These are phyloP conservation scores for Sclerotinia borealis DNA, from an alignment of 2,329 filamentous ascomycete genomes.

Conservation along the genomic window DNA sequence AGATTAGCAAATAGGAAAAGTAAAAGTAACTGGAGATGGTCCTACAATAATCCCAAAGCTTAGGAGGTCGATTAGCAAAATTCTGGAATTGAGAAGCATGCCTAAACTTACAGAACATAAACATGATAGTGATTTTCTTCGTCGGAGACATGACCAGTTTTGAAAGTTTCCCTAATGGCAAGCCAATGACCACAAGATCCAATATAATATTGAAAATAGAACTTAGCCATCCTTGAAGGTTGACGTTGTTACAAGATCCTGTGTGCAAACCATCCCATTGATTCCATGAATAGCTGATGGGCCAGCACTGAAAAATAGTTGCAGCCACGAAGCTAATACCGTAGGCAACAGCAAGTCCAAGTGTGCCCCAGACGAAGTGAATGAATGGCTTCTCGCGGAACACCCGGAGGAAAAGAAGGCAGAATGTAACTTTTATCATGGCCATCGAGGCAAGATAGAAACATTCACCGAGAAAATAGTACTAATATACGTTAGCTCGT, in stretches of 20 bases:
- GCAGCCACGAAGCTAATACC: constrained; percentile 5
- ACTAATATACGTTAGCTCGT: not conserved
- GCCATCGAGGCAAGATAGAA: constrained; percentile 13
- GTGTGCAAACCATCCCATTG: constrained; percentile 42
- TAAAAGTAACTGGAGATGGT: no score
- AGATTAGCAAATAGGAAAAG: not conserved
- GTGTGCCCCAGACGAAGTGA: constrained; percentile 11
- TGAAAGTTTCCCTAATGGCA: constrained; percentile 43
- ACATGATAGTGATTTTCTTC: constrained; percentile 41
- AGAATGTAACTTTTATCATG: constrained; percentile 40
- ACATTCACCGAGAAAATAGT: constrained; percentile 12
- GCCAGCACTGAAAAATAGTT: constrained; percentile 35
- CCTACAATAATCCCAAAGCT: not conserved
- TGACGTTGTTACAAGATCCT: constrained; percentile 45
- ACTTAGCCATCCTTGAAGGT: constrained; percentile 44
- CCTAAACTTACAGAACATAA: constrained; percentile 39
- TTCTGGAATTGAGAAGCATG: not conserved
- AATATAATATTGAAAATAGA: constrained; percentile 46
- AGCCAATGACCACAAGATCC: constrained; percentile 45
- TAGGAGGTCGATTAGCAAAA: not conserved
- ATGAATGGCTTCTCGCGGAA: constrained; percentile 40
- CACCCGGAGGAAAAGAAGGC: constrained; percentile 49
- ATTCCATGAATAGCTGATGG: constrained; percentile 46
- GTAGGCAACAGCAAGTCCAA: constrained; percentile 32
- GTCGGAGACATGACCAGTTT: constrained; percentile 39